phyloP scores from a whole-genome alignment of 2,329 filamentous ascomycete species.

The Gyromitra esculenta region DNA sequence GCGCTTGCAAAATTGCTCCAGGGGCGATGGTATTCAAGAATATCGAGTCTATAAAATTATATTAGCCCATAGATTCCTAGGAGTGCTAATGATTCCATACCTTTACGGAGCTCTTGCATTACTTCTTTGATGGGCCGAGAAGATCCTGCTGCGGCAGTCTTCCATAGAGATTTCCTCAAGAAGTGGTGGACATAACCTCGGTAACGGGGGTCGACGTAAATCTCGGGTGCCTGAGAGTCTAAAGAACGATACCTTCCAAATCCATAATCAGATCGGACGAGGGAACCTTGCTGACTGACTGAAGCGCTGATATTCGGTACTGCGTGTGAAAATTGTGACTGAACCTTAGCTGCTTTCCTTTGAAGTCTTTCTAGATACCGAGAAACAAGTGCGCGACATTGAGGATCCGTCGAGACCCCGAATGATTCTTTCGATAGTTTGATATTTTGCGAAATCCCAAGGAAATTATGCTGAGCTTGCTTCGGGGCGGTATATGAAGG shows the following conservation, averaged over 20 bases:
- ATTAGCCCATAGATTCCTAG: constrained; percentile 9
- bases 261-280: constrained; percentile 29
- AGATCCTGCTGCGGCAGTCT: constrained; percentile 36
- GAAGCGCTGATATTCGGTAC: constrained; percentile 10
- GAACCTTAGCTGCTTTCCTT: constrained; percentile 40
- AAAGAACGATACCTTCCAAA: constrained; percentile 24
- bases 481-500: constrained; percentile 19
- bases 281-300: constrained; percentile 25
- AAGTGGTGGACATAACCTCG: constrained; percentile 48
- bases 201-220: constrained; percentile 38
- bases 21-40: constrained; percentile 43
- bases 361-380: constrained; percentile 36
- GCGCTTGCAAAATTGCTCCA: constrained; percentile 42
- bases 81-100: constrained; percentile 14
- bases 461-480: constrained; percentile 14
- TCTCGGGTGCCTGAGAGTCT: constrained; percentile 8
- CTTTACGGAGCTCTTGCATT: constrained; percentile 48
- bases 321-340: constrained; percentile 33
- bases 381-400: constrained; percentile 17
- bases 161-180: constrained; percentile 42
- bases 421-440: constrained; percentile 27
- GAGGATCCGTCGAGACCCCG: constrained; percentile 22
- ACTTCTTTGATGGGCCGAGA: constrained; percentile 43
- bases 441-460: not conserved
- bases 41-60: constrained; percentile 34